Evolutionary conservation across 192 early-diverging fungal genomes (phyloP), one percentile per base, ranked within the genome.

Genomic region (Geranomyces michiganensis): DNA sequence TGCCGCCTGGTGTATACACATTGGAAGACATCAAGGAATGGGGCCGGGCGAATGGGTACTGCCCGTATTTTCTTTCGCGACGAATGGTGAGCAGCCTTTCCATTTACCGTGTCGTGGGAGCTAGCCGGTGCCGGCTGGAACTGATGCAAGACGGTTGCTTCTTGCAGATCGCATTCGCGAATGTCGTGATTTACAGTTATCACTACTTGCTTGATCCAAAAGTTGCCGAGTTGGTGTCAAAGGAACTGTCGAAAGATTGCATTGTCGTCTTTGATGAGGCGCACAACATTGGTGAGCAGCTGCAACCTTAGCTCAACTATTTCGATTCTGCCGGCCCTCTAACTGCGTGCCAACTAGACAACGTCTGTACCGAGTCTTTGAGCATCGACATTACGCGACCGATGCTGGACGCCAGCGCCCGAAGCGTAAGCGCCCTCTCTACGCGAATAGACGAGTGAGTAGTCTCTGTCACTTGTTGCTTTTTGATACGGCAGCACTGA

Each of bases 251-350:
- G 36, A 93, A 91, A 76, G 93, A 98, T 56, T 90, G 90, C 43
- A 98, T 99, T 58, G 91, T 99, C n/a, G 92, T 99, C 0, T 99
- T 99, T 82, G 98, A 99, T 80, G 98, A 99, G 76, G 98, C 98
- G 0, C 96, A 99, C 83, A 98, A 99, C 74, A 98, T 99, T 67
- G 97, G 92, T 93, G 43, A 9, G 1, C 17, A 60, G 58, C 7
- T 1, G 29, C 2, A 15, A 41, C 10, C 10, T 10, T 17, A 7
- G 15, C 3, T 32, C 31, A 26, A 60, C 4, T 6, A 17, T 29
- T 6, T 6, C 7, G 7, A 26, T 7, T 56, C 13, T 17, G 6
- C 17, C 7, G 31, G 17, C 30, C 8, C 19, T 5, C 63, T 47
- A 46, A 65, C 56, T 15, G 13, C 32, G n/a, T 26, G 9, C 12